A percentile compares a stretch with the other conserved stretches of the same genome.
These are phyloP conservation scores for Grosmannia clavigera DNA, from an alignment of 2,329 filamentous ascomycete genomes.

Conservation along the genomic window DNA sequence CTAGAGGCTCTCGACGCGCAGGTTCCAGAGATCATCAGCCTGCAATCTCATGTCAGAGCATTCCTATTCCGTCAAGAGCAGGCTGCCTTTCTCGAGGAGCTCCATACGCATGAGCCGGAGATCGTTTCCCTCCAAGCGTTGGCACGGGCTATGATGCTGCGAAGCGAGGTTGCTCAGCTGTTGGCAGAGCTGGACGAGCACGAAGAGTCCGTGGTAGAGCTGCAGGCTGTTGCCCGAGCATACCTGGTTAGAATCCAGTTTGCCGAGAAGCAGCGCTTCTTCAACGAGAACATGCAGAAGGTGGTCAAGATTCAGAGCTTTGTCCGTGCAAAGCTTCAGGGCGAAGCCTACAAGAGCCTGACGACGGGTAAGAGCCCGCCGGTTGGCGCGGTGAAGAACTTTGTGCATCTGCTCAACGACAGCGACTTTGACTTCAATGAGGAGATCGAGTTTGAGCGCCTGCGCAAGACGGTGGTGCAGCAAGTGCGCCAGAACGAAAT, in stretches of 20 bases:
- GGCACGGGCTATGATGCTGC: constrained; percentile 65
- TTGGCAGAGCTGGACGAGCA: constrained; percentile 70
- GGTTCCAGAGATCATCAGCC: constrained; percentile 39
- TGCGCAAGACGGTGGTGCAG: constrained; percentile 92
- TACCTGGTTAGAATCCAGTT: constrained; percentile 64
- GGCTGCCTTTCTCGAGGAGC: constrained; percentile 50
- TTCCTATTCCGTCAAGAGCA: constrained; percentile 49
- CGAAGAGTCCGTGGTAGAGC: constrained; percentile 60
- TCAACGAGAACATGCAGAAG: constrained; percentile 95
- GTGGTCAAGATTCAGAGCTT: constrained; percentile 99
- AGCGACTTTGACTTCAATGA: constrained; percentile 99
- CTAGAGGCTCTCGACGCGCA: constrained; percentile 45
- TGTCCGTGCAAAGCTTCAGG: constrained; percentile 85
- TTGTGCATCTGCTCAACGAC: constrained; percentile 93
- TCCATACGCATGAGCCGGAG: constrained; percentile 55
- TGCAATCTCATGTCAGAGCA: constrained; percentile 60
- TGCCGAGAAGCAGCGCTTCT: constrained; percentile 75
- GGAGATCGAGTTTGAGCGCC: constrained; percentile 89
- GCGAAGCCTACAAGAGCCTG: constrained; percentile 94
- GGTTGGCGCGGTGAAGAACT: constrained; percentile 93
- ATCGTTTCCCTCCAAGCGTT: constrained; percentile 63
- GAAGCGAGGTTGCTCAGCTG: constrained; percentile 59
- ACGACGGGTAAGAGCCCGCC: constrained; percentile 94
- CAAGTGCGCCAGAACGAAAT: constrained; percentile 96
- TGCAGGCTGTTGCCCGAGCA: constrained; percentile 65